phyloP scores from a whole-genome alignment of 768 basidiomycete genomes.

The Cystofilobasidium macerans region DNA sequence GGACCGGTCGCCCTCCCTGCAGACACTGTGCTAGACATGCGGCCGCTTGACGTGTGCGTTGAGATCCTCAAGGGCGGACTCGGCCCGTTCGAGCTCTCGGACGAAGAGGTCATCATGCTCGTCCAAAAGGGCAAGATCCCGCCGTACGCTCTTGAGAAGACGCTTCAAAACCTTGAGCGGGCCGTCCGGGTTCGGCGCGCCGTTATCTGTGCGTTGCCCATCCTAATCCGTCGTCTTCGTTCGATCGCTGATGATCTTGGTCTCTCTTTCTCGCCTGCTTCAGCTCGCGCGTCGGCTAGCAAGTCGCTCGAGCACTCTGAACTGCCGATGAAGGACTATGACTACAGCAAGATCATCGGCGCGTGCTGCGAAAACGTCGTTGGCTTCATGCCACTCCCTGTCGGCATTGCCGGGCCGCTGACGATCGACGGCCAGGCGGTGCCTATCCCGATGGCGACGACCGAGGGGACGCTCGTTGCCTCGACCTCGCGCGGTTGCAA shows the following conservation, averaged over 20 bases:
- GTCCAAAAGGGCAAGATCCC: conserved; percentile 86
- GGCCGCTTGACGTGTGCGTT: conserved; percentile 65
- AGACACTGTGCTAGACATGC: conserved; percentile 23
- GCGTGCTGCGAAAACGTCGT: conserved; percentile 99
- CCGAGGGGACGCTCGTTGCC: conserved; percentile 97
- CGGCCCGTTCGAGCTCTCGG: conserved; percentile 49
- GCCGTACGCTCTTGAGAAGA: conserved; percentile 90
- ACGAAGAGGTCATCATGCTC: conserved; percentile 84
- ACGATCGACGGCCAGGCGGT: conserved; percentile 71
- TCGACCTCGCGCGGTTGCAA: conserved; percentile 97
- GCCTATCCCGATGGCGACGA: conserved; percentile 97
- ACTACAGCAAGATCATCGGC: conserved; percentile 85
- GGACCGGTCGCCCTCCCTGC: conserved; percentile 7
- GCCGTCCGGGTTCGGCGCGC: conserved; percentile 79
- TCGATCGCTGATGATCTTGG: not conserved
- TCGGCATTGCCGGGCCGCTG: conserved; percentile 92
- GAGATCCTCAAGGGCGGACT: conserved; percentile 53
- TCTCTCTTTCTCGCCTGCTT: not conserved
- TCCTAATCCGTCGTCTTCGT: not conserved
- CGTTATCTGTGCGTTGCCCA: conserved; percentile 63
- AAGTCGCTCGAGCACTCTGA: conserved; percentile 72
- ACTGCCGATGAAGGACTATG: conserved; percentile 73
- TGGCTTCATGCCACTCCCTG: conserved; percentile 89
- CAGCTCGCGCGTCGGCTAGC: conserved; percentile 74
- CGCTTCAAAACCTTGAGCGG: conserved; percentile 72